Evolutionary conservation across 208 protist genomes (phyloP).

Genomic region (Trypanosomatidae sp.): DNA sequence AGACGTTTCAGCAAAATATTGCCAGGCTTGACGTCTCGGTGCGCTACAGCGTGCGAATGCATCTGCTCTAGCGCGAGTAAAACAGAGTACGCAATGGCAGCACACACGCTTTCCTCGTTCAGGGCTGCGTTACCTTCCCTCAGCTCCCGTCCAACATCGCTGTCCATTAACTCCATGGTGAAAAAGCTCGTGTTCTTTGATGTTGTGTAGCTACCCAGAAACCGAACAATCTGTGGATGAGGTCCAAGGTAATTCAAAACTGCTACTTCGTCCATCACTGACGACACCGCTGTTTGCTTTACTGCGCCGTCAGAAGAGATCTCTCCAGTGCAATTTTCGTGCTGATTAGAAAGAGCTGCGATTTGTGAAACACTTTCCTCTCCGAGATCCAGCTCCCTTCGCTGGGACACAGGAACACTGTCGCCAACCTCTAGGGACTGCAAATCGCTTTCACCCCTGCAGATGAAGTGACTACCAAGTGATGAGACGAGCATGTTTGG

Average conservation of each 20-base stretch:
- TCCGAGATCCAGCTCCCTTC: conserved; percentile 22
- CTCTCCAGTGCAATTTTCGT: background rate
- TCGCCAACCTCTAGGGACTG: background rate
- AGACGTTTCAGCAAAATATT: conserved; percentile 72
- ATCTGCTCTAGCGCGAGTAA: conserved; percentile 54
- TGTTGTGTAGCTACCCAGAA: conserved; percentile 49
- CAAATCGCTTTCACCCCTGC: background rate
- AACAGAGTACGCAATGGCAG: conserved; percentile 45
- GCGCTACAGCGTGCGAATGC: conserved; percentile 60
- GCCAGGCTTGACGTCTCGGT: conserved; percentile 84
- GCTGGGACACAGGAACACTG: conserved; percentile 2
- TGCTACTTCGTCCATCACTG: conserved; percentile 34
- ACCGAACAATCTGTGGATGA: conserved; percentile 71
- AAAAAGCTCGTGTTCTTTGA: conserved; percentile 46
- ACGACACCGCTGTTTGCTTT: background rate
- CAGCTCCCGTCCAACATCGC: conserved; percentile 67
- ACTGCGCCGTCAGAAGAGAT: background rate
- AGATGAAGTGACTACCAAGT: background rate
- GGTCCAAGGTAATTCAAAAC: conserved; percentile 53
- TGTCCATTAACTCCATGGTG: conserved; percentile 85
- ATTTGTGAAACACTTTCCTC: conserved; percentile 40
- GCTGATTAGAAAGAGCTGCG: conserved; percentile 21
- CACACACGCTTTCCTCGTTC: conserved; percentile 38
- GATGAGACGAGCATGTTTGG: background rate
- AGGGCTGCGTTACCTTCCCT: conserved; percentile 42